Percentiles rank a stretch among this genome's conserved stretches.
These are phyloP conservation scores for Ganoderma multipileum DNA, from an alignment of 1,284 basidiomycete genomes.

Conservation along the genomic window DNA sequence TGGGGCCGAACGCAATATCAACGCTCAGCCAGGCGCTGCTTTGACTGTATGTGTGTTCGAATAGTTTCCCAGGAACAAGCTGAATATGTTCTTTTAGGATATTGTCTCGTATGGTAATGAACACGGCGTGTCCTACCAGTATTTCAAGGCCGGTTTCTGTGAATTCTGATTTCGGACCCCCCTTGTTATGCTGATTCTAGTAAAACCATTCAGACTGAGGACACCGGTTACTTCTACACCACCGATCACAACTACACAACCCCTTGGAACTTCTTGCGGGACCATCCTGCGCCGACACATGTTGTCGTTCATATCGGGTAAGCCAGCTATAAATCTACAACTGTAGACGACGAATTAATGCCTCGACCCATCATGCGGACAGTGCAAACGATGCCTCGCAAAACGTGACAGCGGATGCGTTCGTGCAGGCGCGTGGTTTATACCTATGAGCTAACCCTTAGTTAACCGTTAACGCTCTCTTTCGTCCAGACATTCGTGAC, in stretches of 20 bases:
- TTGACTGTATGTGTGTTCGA: slow-evolving; percentile 45
- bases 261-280: slow-evolving; percentile 59
- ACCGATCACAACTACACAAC: slow-evolving; percentile 66
- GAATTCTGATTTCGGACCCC: too few species aligned
- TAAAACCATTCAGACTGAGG: slow-evolving; percentile 52
- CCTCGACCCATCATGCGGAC: neutral
- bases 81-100: slow-evolving; percentile 45
- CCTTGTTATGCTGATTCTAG: neutral
- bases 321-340: slow-evolving; percentile 16
- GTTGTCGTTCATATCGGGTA: slow-evolving; percentile 64
- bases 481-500: slow-evolving; percentile 49
- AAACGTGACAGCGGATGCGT: slow-evolving; percentile 49
- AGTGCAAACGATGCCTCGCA: slow-evolving; percentile 57
- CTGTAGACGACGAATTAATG: neutral
- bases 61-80: too few species aligned
- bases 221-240: slow-evolving; percentile 60
- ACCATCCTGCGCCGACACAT: slow-evolving; percentile 55
- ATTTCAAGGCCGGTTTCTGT: slow-evolving; percentile 47
- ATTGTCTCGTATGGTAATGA: slow-evolving; percentile 63
- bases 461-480: too few species aligned
- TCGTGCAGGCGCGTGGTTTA: slow-evolving; percentile 46
- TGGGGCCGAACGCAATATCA: slow-evolving; percentile 58
- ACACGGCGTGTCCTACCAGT: slow-evolving; percentile 60
- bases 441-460: too few species aligned
- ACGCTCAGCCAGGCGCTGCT: slow-evolving; percentile 61